phyloP scores from a whole-genome alignment of 2,329 filamentous ascomycete species.

The Dactylellina cionopaga region DNA sequence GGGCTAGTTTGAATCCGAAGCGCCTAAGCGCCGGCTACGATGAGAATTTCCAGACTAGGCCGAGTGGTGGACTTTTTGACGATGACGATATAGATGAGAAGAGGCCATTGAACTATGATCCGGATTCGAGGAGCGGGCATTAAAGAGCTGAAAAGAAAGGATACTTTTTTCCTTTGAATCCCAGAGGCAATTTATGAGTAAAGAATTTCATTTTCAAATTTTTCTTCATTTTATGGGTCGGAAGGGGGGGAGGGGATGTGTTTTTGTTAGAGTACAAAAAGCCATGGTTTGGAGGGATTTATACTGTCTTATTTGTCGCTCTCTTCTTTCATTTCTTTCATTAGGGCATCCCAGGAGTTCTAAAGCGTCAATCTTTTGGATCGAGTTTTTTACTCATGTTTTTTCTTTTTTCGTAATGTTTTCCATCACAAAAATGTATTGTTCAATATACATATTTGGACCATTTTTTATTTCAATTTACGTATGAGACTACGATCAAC shows the following conservation, averaged over 20 bases:
- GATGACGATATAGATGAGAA: slow-evolving; percentile 41
- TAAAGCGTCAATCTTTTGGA: slow-evolving; percentile 45
- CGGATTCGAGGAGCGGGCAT: slow-evolving; percentile 48
- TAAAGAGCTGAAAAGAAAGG: slow-evolving; percentile 1
- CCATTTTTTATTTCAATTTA: neutral
- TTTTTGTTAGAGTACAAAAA: slow-evolving; percentile 1
- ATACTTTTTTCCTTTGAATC: neutral
- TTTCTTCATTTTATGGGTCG: neutral
- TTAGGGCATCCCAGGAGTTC: slow-evolving; percentile 41
- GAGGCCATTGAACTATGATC: slow-evolving; percentile 39
- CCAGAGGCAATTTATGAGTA: neutral
- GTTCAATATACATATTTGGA: slow-evolving; percentile 10
- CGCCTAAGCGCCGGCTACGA: slow-evolving; percentile 44
- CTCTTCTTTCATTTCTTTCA: too few relatives aligned
- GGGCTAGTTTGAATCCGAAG: slow-evolving; percentile 24
- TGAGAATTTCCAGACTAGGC: slow-evolving; percentile 42
- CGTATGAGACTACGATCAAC: neutral
- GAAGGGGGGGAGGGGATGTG: neutral
- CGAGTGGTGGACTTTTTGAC: slow-evolving; percentile 44
- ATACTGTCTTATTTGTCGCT: too few relatives aligned
- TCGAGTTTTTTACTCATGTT: too few relatives aligned
- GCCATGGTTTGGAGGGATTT: neutral
- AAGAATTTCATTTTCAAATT: neutral
- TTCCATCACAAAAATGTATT: neutral
- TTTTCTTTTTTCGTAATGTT: neutral